Percentiles rank a stretch among this genome's conserved stretches.
Evolutionary conservation across 331 rosid species (phyloP).

Genomic region (Spiraea crenata): DNA sequence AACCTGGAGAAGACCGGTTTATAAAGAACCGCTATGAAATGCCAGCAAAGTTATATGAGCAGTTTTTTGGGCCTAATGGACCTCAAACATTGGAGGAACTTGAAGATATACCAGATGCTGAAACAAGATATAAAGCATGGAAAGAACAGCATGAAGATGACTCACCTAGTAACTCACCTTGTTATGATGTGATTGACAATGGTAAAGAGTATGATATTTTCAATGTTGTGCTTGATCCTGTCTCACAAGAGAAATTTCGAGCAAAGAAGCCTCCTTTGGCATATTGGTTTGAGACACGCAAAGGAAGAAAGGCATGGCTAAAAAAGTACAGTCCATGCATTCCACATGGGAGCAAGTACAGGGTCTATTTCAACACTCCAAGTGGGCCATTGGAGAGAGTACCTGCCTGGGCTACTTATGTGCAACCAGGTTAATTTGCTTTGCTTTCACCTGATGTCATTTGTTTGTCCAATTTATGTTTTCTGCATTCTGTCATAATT

Average conservation of each 20-base stretch:
- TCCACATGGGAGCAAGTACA: constrained; percentile 94
- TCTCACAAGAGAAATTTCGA: constrained; percentile 54
- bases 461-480: constrained; percentile 4
- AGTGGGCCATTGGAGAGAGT: constrained; percentile 89
- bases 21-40: constrained; percentile 67
- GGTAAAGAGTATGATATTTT: constrained; percentile 84
- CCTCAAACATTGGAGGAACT: constrained; percentile 85
- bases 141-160: constrained; percentile 65
- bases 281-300: constrained; percentile 92
- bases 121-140: constrained; percentile 85
- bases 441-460: constrained; percentile 10
- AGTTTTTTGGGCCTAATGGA: constrained; percentile 95
- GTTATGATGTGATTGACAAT: constrained; percentile 66
- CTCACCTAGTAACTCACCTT: constrained; percentile 46
- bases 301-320: constrained; percentile 95
- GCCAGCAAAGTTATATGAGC: constrained; percentile 84
- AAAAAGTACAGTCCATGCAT: constrained; percentile 75
- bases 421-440: constrained; percentile 71
- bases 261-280: constrained; percentile 70
- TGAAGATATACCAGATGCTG: constrained; percentile 81
- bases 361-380: constrained; percentile 94
- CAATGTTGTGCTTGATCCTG: constrained; percentile 66
- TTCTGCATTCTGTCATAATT: not conserved
- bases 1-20: constrained; percentile 89
- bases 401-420: constrained; percentile 99